Evolutionary conservation across 1,139 yeast genomes (phyloP).

Genomic region (Williopsis jadinii): DNA sequence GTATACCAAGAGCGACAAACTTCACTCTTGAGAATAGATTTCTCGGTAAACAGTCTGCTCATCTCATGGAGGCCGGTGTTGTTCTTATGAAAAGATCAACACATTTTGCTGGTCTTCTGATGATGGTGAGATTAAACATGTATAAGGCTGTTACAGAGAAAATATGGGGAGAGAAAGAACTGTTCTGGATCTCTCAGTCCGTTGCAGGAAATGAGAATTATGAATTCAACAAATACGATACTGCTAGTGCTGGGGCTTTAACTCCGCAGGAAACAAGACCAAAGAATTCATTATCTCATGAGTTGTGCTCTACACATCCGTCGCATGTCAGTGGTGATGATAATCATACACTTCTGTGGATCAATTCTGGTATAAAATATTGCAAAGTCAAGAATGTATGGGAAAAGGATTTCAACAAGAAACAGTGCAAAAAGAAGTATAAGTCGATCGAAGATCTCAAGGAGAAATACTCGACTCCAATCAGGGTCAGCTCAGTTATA

Average conservation of each 20-base stretch:
- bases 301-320: slow-evolving; percentile 62
- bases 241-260: slow-evolving; percentile 40
- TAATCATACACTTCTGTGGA: slow-evolving; percentile 42
- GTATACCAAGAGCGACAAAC: slow-evolving; percentile 31
- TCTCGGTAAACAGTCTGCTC: slow-evolving; percentile 40
- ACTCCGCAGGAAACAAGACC: slow-evolving; percentile 16
- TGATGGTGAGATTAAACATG: slow-evolving; percentile 34
- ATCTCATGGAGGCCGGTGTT: slow-evolving; percentile 50
- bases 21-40: slow-evolving; percentile 36
- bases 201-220: slow-evolving; percentile 44
- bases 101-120: slow-evolving; percentile 38
- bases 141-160: slow-evolving; percentile 18
- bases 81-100: slow-evolving; percentile 36
- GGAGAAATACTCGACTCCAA: slow-evolving; percentile 33
- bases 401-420: slow-evolving; percentile 26
- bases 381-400: slow-evolving; percentile 40
- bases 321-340: slow-evolving; percentile 51
- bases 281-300: slow-evolving; percentile 31
- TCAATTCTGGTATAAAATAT: slow-evolving; percentile 54
- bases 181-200: slow-evolving; percentile 47
- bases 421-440: slow-evolving; percentile 17
- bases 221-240: slow-evolving; percentile 29
- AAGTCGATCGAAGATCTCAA: slow-evolving; percentile 17
- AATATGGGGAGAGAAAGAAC: slow-evolving; percentile 52
- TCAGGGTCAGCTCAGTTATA: slow-evolving; percentile 42